Evolutionary conservation across 1,284 basidiomycete genomes (phyloP).

Genomic region (Ganoderma sinense): DNA sequence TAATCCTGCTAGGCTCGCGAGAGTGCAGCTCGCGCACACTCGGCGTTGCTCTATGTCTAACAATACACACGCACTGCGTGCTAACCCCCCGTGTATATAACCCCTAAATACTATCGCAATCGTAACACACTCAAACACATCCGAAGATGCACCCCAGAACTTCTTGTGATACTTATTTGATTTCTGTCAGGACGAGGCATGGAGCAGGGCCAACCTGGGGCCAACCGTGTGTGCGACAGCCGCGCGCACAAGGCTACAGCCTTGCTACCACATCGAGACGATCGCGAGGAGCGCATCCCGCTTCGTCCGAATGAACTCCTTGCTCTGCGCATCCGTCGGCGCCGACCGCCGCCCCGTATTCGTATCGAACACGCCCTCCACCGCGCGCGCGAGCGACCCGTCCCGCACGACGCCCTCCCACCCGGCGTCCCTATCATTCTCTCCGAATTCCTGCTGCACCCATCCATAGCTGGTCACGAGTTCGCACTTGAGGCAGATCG

Average conservation of each 20-base stretch:
- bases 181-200: neutral
- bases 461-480: constrained; percentile 55
- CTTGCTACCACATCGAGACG: constrained; percentile 27
- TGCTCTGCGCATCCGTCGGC: constrained; percentile 17
- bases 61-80: neutral
- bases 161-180: neutral
- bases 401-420: constrained; percentile 51
- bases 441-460: constrained; percentile 45
- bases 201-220: neutral
- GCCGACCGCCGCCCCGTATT: constrained; percentile 10
- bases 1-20: neutral
- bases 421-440: constrained; percentile 47
- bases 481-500: constrained; percentile 51
- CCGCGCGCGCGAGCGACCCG: constrained; percentile 42
- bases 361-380: constrained; percentile 43
- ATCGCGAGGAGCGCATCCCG: constrained; percentile 26
- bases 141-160: neutral
- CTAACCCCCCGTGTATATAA: neutral
- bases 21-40: neutral
- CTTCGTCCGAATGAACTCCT: constrained; percentile 22
- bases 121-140: neutral
- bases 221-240: neutral
- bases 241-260: neutral
- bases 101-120: neutral
- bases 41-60: neutral